Evolutionary conservation across 768 basidiomycete genomes (phyloP), one percentile per base, ranked within the genome.

Genomic region (Hydnum rufescens): DNA sequence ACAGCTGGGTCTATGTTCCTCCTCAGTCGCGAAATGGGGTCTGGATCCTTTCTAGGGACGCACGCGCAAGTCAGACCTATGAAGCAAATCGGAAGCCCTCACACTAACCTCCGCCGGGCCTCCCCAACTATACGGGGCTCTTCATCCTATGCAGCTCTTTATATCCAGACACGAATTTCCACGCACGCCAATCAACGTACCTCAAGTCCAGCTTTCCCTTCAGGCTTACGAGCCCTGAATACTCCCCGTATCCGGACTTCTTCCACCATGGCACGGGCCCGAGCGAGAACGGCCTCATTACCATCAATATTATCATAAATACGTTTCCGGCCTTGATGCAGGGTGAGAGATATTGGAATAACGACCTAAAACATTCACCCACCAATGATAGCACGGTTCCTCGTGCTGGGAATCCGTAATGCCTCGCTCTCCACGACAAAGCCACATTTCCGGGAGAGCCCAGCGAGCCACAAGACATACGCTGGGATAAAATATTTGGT

Each of bases 351-450:
- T n/a, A n/a, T n/a, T n/a, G n/a, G n/a, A n/a, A n/a, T n/a, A n/a
- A n/a, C n/a, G n/a, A n/a, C n/a, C n/a, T 6, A 13, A 26, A 22
- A 31, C 16, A 16, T 13, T 32, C 4, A 70, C 77, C 22, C 52
- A 89, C 92, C 90, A 29, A 93, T 65, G 49, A 95, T 73, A 0
- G 82, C 85, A 88, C 90, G 95, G 61, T 89, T 89, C 54, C 88
- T 74, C 36, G 93, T 95, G 63, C 84, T 88, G 1, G 92, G 92
- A 8, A 97, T 92, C 55, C 93, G 70, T 58, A 97, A 64, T 25
- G 70, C 74, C 64, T 97, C 93, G 52, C 77, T 77, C 64, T 95
- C 92, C 8, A 89, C 71, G 55, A 75, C 70, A 84, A 89, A 96
- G 2, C 92, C 93, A 61, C 78, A 82, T 59, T 76, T 67, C 53